Base-by-base conservation (phyloP, 164 flowering plant species). In the Stephania japonica region DNA sequence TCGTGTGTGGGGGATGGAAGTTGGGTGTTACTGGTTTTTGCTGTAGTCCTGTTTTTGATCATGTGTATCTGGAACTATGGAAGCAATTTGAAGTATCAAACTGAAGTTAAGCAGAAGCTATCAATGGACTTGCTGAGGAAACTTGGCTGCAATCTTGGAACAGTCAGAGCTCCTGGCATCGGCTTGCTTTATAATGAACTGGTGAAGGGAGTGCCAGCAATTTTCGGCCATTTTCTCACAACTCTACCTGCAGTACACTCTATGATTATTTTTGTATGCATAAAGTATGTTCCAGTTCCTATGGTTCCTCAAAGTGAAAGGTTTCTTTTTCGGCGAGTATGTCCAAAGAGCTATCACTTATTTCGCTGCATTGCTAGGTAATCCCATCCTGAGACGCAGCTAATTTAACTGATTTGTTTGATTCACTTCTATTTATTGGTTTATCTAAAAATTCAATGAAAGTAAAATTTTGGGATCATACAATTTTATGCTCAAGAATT, bases 301-400 rank as follows among this genome's bases (percentile, higher is more conserved):
- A 86, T 90, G n/a, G 99, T 95, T 61, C 98, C 94, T 72, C 99
- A 95, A 82, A 81, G 86, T 79, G 99, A 95, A 76, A 83, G 99
- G 76, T 93, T 95, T 84, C 90, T 95, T 68, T 95, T 95, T 79
- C 88, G 98, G 59, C 85, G 98, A 42, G 97, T 90, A 73, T 91
- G 97, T 80, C 86, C 90, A 24, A 95, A 86, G 85, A 86, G 86
- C 78, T 95, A 89, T 79, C 98, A 91, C 79, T 87, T 95, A 66
- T 95, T 95, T 76, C 99, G 99, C 65, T 95, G 99, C 84, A 87
- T 95, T 78, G 99, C 99, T 76, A 88, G 99, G 98, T 93, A 81
- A 75, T 53, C 12, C 59, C 4, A 66, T 72, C 67, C 23, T 50
- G 42, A 27, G 24, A 27, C 32, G 23, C 61, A 32, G 42, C 21